Base-by-base conservation (phyloP, 2,329 filamentous ascomycete species). In the Metarhizium sp. region DNA sequence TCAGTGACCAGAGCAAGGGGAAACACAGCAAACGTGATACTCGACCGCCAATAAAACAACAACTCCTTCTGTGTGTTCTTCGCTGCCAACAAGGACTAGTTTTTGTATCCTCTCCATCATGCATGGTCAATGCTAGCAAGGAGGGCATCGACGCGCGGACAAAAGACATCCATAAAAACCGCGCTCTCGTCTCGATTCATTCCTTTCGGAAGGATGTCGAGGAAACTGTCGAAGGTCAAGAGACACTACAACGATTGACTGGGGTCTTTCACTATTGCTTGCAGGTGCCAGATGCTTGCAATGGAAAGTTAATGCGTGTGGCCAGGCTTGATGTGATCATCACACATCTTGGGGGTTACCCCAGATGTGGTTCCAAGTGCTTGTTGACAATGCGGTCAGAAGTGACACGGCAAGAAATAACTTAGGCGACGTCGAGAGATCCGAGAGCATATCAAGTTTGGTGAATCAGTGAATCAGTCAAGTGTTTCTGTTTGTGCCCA, bases 91-190 rank as follows among this genome's bases (percentile, higher is more conserved):
- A 71, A 78, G 86, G 90, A 95, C 86, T 84, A 76, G 89, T 94
- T 91, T 96, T 96, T 95, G 87, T 77, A 87, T 92, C 86, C 88
- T 85, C 87, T 84, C 83, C 83, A 66, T 65, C 68, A 62, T 59
- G 38, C 65, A 64, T 62, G 59, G 49, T 43, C 13, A 54, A 63
- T 67, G 68, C 66, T 64, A 67, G 64, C 67, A 69, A 71, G 81
- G 82, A 85, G 84, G 86, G 87, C 84, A 72, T 76, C 74, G 67
- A 66, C 75, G 78, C 85, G 80, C 89, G 89, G 81, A 87, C 89
- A 95, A 96, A 96, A 83, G 73, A 92, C 90, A 86, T 95, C 90
- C 80, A 78, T 79, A 95, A 96, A 96, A 95, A 84, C 83, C 90
- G 89, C 82, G 75, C 76, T 81, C 50, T 81, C 80, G 67, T 84